Evolutionary conservation across 2,329 filamentous ascomycete species (phyloP).

Genomic region (Trichoderma gracile): DNA sequence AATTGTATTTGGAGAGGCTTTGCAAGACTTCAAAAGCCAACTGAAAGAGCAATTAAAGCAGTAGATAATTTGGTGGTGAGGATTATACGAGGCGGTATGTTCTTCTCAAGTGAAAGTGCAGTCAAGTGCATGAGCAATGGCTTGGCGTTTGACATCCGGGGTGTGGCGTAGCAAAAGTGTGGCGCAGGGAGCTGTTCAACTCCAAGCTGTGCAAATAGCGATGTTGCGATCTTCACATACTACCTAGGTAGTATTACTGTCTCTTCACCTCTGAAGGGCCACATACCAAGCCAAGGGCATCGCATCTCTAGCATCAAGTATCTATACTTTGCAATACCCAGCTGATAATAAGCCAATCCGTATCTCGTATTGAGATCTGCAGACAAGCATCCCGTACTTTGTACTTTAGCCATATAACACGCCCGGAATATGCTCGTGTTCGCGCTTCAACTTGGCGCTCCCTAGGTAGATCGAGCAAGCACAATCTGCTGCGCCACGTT

Average conservation of each 20-base stretch:
- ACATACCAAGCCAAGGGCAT: too few species aligned
- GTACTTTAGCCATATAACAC: not conserved
- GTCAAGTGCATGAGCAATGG: not conserved
- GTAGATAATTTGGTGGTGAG: not conserved
- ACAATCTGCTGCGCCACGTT: too few species aligned
- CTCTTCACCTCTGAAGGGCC: too few species aligned
- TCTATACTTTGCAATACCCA: not conserved
- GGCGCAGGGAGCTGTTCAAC: not conserved
- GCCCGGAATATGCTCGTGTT: too few species aligned
- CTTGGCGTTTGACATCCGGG: constrained; percentile 7
- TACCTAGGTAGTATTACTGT: too few species aligned
- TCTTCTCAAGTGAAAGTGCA: not conserved
- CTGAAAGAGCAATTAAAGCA: too few species aligned
- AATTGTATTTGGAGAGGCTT: too few species aligned
- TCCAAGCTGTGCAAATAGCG: not conserved
- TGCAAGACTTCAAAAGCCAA: too few species aligned
- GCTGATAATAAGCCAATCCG: too few species aligned
- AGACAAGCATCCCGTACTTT: not conserved
- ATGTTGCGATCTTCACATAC: not conserved
- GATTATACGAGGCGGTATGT: not conserved
- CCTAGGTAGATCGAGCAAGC: not conserved
- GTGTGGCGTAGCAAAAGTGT: constrained; percentile 16
- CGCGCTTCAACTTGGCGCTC: too few species aligned
- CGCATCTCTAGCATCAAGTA: not conserved
- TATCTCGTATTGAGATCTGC: constrained; percentile 12